Evolutionary conservation across 495 filamentous ascomycete genomes (phyloP).

Genomic region (Talaromyces thailandensis): DNA sequence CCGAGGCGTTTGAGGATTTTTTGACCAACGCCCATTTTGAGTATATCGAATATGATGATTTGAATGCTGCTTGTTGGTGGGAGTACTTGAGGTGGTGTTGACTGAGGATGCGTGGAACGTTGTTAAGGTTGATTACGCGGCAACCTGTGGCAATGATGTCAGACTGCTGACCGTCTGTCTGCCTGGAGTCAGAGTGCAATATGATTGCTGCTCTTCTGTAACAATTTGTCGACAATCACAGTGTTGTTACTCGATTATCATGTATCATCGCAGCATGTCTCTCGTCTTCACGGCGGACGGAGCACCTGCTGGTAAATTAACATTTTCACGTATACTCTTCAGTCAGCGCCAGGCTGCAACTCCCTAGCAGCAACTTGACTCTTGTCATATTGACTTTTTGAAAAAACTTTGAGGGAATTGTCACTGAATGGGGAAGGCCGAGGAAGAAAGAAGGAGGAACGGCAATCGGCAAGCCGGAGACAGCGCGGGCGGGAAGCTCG

Average conservation of each 20-base stretch:
- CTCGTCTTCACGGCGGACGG: neutral
- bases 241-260: neutral
- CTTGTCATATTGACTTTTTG: neutral
- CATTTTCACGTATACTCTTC: neutral
- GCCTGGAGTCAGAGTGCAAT: neutral
- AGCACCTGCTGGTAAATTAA: neutral
- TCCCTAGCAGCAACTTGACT: neutral
- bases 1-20: conserved; percentile 2
- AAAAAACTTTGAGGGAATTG: neutral
- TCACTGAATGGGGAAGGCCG: neutral
- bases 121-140: neutral
- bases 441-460: neutral
- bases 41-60: neutral
- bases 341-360: neutral
- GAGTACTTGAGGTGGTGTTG: neutral
- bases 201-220: neutral
- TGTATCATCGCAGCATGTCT: neutral
- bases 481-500: neutral
- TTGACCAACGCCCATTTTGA: neutral
- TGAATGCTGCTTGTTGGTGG: neutral
- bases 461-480: neutral
- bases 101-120: neutral
- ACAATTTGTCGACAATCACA: neutral
- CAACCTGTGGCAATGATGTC: conserved; percentile 3
- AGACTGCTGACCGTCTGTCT: neutral